phyloP scores from a whole-genome alignment of 495 filamentous ascomycete species.

The Penicillium angulare region DNA sequence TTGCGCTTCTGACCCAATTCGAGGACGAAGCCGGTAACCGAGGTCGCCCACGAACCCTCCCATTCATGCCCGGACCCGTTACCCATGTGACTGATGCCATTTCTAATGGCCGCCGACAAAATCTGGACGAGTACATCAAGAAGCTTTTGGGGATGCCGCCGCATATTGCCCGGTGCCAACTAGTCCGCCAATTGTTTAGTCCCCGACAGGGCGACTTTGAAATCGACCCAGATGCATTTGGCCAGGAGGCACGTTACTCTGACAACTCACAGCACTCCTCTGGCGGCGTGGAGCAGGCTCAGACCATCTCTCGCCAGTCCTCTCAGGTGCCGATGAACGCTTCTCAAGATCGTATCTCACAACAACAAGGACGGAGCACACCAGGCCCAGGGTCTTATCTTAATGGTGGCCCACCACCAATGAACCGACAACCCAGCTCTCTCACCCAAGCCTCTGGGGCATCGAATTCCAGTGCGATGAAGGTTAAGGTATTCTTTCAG shows the following conservation, averaged over 20 bases:
- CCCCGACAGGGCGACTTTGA: conserved; percentile 91
- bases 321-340: conserved; percentile 69
- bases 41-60: conserved; percentile 73
- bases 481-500: conserved; percentile 91
- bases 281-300: conserved; percentile 50
- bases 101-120: conserved; percentile 85
- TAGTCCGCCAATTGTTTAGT: conserved; percentile 87
- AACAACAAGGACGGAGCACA: conserved; percentile 56
- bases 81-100: conserved; percentile 97
- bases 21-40: conserved; percentile 87
- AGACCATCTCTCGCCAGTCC: conserved; percentile 69
- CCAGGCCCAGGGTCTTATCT: conserved; percentile 41
- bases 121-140: conserved; percentile 92
- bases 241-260: conserved; percentile 69
- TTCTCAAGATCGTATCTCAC: conserved; percentile 56
- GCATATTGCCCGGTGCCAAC: conserved; percentile 75
- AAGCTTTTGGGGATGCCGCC: conserved; percentile 78
- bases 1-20: conserved; percentile 89
- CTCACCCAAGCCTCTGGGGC: conserved; percentile 65
- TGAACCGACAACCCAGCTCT: conserved; percentile 71
- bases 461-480: conserved; percentile 59
- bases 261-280: conserved; percentile 72
- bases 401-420: conserved; percentile 49
- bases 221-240: conserved; percentile 66
- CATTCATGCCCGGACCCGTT: conserved; percentile 98